Percentiles rank a stretch among this genome's conserved stretches.
Conservation (phyloP, 257 asterid genomes). For the Rubia yunnanensis region DNA sequence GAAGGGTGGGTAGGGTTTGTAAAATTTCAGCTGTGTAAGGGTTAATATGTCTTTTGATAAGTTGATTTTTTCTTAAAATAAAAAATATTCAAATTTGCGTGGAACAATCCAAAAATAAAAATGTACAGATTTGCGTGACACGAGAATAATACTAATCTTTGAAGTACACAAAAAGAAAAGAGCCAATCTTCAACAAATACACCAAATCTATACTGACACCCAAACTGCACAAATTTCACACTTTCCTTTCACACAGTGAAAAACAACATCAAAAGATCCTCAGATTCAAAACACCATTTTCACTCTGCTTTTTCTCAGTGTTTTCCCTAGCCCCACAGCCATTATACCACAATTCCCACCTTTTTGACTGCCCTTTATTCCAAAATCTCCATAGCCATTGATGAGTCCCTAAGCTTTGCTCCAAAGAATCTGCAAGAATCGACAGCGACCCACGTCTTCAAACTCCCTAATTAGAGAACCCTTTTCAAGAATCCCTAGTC, state of each 20-base stretch:
- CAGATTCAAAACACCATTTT: constrained; percentile 3
- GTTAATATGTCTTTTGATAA: too few relatives aligned
- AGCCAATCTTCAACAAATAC: neutral
- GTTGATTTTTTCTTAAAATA: too few relatives aligned
- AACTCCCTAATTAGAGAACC: constrained; percentile 9
- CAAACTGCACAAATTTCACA: neutral
- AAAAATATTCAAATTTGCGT: too few relatives aligned
- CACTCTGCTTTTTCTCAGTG: neutral
- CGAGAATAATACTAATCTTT: too few relatives aligned
- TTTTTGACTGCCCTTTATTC: neutral
- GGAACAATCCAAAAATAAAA: too few relatives aligned
- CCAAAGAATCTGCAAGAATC: neutral
- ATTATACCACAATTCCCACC: neutral
- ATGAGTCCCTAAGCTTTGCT: neutral
- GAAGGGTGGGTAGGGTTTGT: too few relatives aligned
- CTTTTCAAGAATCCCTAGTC: constrained; percentile 10
- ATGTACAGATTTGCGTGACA: too few relatives aligned
- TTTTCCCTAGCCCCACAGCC: neutral
- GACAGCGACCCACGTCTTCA: constrained; percentile 14
- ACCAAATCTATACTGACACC: neutral
- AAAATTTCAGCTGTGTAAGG: too few relatives aligned
- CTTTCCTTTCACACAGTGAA: neutral
- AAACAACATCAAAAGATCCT: neutral
- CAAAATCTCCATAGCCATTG: neutral
- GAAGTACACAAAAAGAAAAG: too few relatives aligned